These are phyloP conservation scores for Apocynum venetum DNA, from an alignment of 257 asterid genomes.

Conservation along the genomic window DNA sequence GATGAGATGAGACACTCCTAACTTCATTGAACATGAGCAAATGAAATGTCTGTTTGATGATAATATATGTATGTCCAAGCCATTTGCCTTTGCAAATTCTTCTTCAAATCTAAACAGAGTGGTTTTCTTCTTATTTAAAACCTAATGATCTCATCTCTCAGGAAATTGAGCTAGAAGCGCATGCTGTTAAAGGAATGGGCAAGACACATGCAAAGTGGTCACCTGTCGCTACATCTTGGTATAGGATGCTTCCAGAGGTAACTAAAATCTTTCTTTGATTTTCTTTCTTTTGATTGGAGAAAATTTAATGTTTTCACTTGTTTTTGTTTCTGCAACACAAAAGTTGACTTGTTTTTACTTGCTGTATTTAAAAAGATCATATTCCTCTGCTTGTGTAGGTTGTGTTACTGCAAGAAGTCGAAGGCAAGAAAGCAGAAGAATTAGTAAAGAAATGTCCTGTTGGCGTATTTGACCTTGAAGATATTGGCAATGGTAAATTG, in stretches of 20 bases:
- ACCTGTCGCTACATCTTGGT: constrained; percentile 98
- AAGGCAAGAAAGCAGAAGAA: constrained; percentile 70
- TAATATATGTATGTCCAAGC: neutral
- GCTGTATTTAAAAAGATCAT: neutral
- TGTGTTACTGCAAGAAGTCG: constrained; percentile 65
- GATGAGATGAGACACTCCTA: neutral
- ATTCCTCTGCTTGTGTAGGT: constrained; percentile 35
- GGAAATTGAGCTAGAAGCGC: constrained; percentile 98
- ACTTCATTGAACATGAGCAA: neutral
- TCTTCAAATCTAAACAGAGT: neutral
- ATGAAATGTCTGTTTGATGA: neutral
- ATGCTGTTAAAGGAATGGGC: constrained; percentile 93
- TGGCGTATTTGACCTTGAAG: constrained; percentile 90
- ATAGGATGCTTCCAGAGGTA: constrained; percentile 99
- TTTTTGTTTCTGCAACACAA: neutral
- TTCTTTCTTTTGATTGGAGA: neutral
- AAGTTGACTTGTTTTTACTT: neutral
- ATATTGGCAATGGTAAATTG: constrained; percentile 60
- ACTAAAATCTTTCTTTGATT: neutral
- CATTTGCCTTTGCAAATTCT: neutral
- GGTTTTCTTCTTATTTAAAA: neutral
- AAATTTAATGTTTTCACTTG: neutral
- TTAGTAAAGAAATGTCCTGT: constrained; percentile 82
- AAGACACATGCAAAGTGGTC: constrained; percentile 99
- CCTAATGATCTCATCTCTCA: constrained; percentile 25